These are phyloP conservation scores for Exophiala aquamarina DNA, from an alignment of 2,329 filamentous ascomycete species.

Conservation along the genomic window DNA sequence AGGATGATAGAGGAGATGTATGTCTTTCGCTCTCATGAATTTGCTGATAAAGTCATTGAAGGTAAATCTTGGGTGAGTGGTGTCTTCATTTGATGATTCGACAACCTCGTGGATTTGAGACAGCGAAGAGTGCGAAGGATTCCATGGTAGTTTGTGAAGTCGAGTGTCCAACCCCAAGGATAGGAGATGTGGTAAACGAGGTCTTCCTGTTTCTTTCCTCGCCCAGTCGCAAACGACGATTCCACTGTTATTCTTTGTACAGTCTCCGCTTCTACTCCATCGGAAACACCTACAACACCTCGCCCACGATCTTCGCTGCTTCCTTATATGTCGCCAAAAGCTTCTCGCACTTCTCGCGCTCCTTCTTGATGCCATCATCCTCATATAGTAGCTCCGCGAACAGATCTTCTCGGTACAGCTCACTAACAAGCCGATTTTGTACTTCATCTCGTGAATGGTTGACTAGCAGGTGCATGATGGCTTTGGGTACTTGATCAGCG, in stretches of 20 bases:
- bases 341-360: conserved; percentile 98
- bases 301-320: conserved; percentile 95
- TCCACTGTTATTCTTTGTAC: background rate
- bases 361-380: conserved; percentile 94
- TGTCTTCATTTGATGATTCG: too few species aligned
- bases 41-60: too few species aligned
- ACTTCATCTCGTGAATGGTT: conserved; percentile 98
- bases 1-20: too few species aligned
- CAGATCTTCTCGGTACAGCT: conserved; percentile 87
- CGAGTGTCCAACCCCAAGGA: too few species aligned
- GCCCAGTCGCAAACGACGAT: background rate
- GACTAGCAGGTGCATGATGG: conserved; percentile 96
- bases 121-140: too few species aligned
- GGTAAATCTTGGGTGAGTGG: too few species aligned
- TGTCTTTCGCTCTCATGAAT: too few species aligned
- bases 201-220: background rate
- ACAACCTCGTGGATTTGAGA: too few species aligned
- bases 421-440: conserved; percentile 92
- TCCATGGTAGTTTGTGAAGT: too few species aligned
- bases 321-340: conserved; percentile 93
- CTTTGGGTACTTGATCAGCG: conserved; percentile 96
- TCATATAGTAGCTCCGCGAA: conserved; percentile 96
- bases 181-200: too few species aligned
- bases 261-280: too few species aligned
- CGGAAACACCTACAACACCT: conserved; percentile 69